These are phyloP conservation scores for Durio zibethinus DNA, from an alignment of 345 rosid species.

Conservation along the genomic window DNA sequence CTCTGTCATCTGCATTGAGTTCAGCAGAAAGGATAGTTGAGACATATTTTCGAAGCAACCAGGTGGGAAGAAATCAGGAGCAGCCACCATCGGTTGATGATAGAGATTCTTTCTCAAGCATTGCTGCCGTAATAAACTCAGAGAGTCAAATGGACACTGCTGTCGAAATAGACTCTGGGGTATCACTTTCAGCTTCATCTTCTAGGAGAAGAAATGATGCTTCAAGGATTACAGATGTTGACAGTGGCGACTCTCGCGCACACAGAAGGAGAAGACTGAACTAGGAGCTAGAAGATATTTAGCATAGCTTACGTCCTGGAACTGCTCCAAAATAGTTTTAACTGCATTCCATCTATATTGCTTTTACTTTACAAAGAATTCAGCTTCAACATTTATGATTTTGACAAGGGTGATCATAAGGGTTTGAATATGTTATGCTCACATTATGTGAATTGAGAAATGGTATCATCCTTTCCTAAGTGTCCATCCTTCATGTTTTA, in stretches of 20 bases:
- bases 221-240: slow-evolving; percentile 55
- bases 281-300: slow-evolving; percentile 20
- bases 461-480: background rate
- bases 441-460: slow-evolving; percentile 3
- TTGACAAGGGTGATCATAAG: slow-evolving; percentile 11
- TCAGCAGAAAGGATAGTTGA: slow-evolving; percentile 60
- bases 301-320: background rate
- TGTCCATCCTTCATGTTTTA: background rate
- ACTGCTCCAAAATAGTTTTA: background rate
- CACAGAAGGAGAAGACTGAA: slow-evolving; percentile 55
- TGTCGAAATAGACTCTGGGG: slow-evolving; percentile 61
- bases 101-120: slow-evolving; percentile 70
- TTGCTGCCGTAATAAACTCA: slow-evolving; percentile 60
- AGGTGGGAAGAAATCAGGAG: slow-evolving; percentile 63
- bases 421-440: background rate
- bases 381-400: background rate
- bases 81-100: slow-evolving; percentile 77
- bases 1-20: slow-evolving; percentile 45
- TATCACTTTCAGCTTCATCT: slow-evolving; percentile 60
- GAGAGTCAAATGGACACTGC: slow-evolving; percentile 67
- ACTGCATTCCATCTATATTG: slow-evolving; percentile 14
- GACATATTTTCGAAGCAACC: slow-evolving; percentile 47
- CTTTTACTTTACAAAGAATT: background rate
- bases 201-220: slow-evolving; percentile 56
- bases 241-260: slow-evolving; percentile 62